Evolutionary conservation across 495 filamentous ascomycete species (phyloP), one percentile per base, ranked within the genome.

Genomic region (Hypoxylon intermedium): DNA sequence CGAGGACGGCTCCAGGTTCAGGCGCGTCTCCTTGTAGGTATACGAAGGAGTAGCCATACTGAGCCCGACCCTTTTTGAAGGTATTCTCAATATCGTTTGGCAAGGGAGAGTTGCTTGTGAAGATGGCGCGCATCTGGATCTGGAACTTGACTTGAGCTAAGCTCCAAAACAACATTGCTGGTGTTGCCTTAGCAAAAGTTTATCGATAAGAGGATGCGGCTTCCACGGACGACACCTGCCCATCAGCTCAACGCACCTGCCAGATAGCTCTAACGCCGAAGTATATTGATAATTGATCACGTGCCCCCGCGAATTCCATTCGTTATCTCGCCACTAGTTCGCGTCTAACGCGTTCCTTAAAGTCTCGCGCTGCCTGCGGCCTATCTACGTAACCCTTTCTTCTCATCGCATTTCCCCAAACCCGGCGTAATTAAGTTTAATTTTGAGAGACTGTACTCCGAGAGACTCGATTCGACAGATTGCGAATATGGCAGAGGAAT

Each of bases 21-120:
- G 75, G 67, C 91, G 86, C 67, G 90, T 89, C 77, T 97, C 93
- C 72, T 92, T 93, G 79, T 90, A 93, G 63, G 92, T 77, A 64
- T 79, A 80, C 53, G 73, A 72, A 20, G 72, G 37, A 44, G 71
- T 65, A 52, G 70, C 76, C 79, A 82, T 82, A 50, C 60, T 76
- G 71, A 62, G 67, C 60, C 74, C 72, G 40, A 49, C 37, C 46
- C 43, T 60, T 33, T 58, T n/a, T n/a, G n/a, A 42, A 44, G 46
- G 50, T 26, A 53, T 41, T 48, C 57, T 53, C 36, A 21, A 26
- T 58, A 18, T 59, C 7, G 24, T 40, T 3, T 36, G 33, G n/a
- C n/a, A 36, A 9, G 43, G 20, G 37, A 54, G 26, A n/a, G 31
- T 41, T 51, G 43, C 28, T 28, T 41, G n/a, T 34, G 31, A 44